Percentiles rank a stretch among this genome's conserved stretches.
These are phyloP conservation scores for Claviceps purpurea DNA, from an alignment of 2,329 filamentous ascomycete species.

Conservation along the genomic window DNA sequence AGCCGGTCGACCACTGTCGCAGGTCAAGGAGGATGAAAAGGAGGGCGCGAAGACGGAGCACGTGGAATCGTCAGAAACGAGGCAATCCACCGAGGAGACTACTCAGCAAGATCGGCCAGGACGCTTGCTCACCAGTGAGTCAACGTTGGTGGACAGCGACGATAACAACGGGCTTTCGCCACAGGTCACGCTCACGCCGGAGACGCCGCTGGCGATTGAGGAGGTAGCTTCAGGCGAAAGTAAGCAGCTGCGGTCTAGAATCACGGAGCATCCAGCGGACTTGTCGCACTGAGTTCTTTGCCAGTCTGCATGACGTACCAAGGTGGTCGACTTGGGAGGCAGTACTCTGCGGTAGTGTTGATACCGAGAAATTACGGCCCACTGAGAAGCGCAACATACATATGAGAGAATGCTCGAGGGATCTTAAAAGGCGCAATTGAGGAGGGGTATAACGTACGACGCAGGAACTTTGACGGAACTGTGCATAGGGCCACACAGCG, in stretches of 20 bases:
- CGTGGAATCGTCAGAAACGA: constrained; percentile 12
- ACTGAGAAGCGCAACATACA: neutral
- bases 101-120: neutral
- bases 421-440: neutral
- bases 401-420: neutral
- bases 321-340: no score
- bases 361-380: no score
- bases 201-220: constrained; percentile 28
- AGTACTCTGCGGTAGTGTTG: no score
- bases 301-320: neutral
- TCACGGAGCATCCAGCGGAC: constrained; percentile 21
- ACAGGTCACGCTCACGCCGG: constrained; percentile 11
- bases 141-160: constrained; percentile 3
- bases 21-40: constrained; percentile 25
- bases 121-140: constrained; percentile 1
- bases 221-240: constrained; percentile 20
- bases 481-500: neutral
- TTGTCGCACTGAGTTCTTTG: constrained; percentile 18
- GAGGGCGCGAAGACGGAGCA: constrained; percentile 20
- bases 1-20: constrained; percentile 18
- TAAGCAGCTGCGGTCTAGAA: constrained; percentile 29
- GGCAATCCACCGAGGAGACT: neutral
- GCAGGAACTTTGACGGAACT: neutral
- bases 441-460: neutral
- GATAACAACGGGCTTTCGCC: constrained; percentile 1